Evolutionary conservation across 129 eudicot species (phyloP).

Genomic region (Flaveria linearis): DNA sequence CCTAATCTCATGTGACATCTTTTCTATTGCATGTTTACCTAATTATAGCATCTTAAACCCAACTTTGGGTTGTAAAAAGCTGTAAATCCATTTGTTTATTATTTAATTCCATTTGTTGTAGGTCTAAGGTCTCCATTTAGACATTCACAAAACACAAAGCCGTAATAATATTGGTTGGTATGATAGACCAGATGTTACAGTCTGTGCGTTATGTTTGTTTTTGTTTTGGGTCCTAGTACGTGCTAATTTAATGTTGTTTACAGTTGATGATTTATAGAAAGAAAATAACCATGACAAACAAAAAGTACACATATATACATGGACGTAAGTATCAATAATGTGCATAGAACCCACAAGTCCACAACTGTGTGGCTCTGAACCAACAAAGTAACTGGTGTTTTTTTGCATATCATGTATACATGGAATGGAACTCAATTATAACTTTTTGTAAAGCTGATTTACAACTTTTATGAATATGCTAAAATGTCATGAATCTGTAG

Average conservation of each 20-base stretch:
- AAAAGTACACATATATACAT: neutral
- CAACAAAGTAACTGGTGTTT: neutral
- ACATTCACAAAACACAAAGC: neutral
- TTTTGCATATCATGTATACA: neutral
- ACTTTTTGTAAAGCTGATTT: neutral
- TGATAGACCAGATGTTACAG: neutral
- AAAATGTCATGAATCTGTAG: neutral
- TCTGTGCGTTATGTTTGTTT: neutral
- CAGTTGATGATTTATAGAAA: constrained; percentile 1
- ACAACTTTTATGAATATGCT: neutral
- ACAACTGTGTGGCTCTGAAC: neutral
- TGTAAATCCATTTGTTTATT: constrained; percentile 2
- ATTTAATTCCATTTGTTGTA: neutral
- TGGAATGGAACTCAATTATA: neutral
- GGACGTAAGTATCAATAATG: neutral
- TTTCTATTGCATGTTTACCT: constrained; percentile 29
- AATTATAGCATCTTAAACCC: constrained; percentile 31
- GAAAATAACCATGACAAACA: constrained; percentile 3
- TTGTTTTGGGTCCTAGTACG: neutral
- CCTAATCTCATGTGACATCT: constrained; percentile 34
- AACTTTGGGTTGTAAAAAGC: constrained; percentile 5
- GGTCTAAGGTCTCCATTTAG: neutral
- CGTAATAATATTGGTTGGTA: neutral
- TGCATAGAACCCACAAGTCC: neutral
- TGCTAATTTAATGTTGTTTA: neutral